Percentiles rank a stretch among this genome's conserved stretches.
These are phyloP conservation scores for Fraxinus pennsylvanica DNA, from an alignment of 257 asterid genomes.

Conservation along the genomic window DNA sequence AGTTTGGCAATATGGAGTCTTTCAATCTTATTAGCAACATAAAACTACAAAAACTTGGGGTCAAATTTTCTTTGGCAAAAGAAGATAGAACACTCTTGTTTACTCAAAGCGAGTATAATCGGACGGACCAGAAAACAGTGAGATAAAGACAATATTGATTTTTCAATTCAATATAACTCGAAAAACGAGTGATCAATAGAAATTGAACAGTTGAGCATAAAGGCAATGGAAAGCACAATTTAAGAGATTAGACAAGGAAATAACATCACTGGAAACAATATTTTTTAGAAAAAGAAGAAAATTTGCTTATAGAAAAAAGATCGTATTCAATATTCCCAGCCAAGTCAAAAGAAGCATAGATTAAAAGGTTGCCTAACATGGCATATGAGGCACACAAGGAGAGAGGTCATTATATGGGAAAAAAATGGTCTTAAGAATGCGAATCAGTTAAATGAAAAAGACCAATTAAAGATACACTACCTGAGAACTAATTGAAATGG, in stretches of 20 bases:
- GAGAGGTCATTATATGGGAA: neutral
- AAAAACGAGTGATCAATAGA: too few relatives aligned
- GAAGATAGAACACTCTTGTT: too few relatives aligned
- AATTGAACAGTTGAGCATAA: too few relatives aligned
- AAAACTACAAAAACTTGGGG: neutral
- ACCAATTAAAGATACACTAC: neutral
- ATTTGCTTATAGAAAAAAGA: neutral
- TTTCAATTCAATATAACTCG: too few relatives aligned
- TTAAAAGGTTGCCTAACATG: neutral
- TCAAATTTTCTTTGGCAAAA: neutral
- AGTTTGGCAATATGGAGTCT: neutral
- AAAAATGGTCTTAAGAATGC: neutral
- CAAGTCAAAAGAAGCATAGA: neutral
- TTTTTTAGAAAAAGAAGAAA: neutral
- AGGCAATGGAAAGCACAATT: too few relatives aligned
- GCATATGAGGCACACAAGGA: constrained; percentile 7
- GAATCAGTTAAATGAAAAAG: neutral
- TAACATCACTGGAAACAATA: neutral
- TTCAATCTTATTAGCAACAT: neutral
- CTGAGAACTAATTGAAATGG: neutral
- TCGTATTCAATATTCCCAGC: neutral
- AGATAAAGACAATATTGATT: too few relatives aligned
- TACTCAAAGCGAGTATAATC: too few relatives aligned
- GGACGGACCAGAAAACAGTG: too few relatives aligned
- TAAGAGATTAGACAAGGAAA: too few relatives aligned